Percentiles rank a stretch among this genome's conserved stretches.
Evolutionary conservation across 129 eudicot species (phyloP).

Genomic region (Centrapalus pauciflorus): DNA sequence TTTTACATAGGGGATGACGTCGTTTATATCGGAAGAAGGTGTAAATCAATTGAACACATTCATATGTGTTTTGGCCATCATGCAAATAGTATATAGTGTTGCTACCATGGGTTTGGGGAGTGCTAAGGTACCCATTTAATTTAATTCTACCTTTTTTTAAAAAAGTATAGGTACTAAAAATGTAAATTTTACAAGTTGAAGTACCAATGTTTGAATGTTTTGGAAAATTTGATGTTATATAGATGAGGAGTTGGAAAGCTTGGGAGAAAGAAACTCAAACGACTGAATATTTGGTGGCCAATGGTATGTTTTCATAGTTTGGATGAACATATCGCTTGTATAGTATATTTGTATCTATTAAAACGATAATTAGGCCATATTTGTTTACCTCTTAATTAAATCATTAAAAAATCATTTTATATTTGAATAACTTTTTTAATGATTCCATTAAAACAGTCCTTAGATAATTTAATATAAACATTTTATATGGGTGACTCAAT

Average conservation of each 20-base stretch:
- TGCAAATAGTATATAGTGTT: conserved; percentile 52
- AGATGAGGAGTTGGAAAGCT: conserved; percentile 52
- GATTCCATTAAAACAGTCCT: too few species aligned
- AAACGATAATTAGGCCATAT: too few species aligned
- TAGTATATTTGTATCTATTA: neutral
- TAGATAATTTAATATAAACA: too few species aligned
- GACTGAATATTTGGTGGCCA: conserved; percentile 32
- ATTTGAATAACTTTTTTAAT: too few species aligned
- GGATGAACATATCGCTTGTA: neutral
- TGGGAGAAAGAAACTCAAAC: conserved; percentile 62
- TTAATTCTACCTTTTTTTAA: conserved; percentile 1
- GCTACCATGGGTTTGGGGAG: conserved; percentile 45
- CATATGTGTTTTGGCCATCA: conserved; percentile 46
- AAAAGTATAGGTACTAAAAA: neutral
- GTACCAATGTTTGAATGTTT: neutral
- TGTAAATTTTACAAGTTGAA: neutral
- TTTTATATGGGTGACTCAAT: too few species aligned
- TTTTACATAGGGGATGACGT: conserved; percentile 31
- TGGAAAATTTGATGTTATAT: neutral
- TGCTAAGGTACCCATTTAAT: conserved; percentile 46
- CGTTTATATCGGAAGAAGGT: conserved; percentile 39
- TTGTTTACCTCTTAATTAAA: too few species aligned
- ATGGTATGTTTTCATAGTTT: conserved; percentile 24
- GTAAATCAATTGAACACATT: conserved; percentile 41
- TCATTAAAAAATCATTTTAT: too few species aligned